These are phyloP conservation scores for Heterobasidion irregulare DNA, from an alignment of 1,284 basidiomycete genomes.

Conservation along the genomic window DNA sequence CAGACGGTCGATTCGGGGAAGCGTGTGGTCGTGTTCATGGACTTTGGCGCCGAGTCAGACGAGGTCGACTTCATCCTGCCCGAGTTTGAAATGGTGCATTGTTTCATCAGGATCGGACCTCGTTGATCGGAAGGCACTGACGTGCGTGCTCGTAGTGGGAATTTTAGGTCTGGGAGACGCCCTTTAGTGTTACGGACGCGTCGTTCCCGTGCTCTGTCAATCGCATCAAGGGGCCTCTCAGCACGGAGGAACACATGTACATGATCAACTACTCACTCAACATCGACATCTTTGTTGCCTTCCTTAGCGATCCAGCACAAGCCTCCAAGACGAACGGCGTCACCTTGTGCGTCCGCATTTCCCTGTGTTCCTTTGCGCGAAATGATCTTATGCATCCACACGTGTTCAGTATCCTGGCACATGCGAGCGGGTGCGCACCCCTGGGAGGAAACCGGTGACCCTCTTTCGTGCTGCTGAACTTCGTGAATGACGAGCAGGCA, in stretches of 20 bases:
- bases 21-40: conserved; percentile 67
- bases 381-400: background rate
- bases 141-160: background rate
- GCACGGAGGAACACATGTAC: conserved; percentile 40
- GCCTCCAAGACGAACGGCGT: conserved; percentile 35
- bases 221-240: conserved; percentile 45
- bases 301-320: conserved; percentile 29
- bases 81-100: conserved; percentile 47
- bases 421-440: conserved; percentile 34
- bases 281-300: conserved; percentile 23
- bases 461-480: conserved; percentile 42
- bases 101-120: background rate
- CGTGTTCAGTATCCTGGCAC: conserved; percentile 30
- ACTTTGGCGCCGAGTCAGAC: conserved; percentile 28
- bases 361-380: background rate
- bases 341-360: conserved; percentile 26
- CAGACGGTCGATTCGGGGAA: conserved; percentile 57
- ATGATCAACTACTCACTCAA: conserved; percentile 54
- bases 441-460: conserved; percentile 34
- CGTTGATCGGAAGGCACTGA: background rate
- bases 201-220: conserved; percentile 69
- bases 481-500: conserved; percentile 35
- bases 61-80: conserved; percentile 56
- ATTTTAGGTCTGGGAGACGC: conserved; percentile 65
- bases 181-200: conserved; percentile 52